Conservation (phyloP, 495 filamentous ascomycete genomes). For the Schizothecium vesticola region DNA sequence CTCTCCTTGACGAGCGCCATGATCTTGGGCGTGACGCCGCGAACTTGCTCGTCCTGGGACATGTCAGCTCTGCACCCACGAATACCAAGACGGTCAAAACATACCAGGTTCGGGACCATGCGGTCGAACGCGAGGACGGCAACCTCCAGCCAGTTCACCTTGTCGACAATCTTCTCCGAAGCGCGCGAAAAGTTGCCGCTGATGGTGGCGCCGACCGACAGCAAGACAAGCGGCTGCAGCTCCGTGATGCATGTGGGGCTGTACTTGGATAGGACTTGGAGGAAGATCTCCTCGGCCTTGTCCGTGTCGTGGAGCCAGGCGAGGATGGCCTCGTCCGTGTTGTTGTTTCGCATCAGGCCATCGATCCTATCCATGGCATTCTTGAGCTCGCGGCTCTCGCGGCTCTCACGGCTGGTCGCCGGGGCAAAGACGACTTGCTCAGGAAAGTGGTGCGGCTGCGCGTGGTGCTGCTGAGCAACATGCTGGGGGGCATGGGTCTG, state of each 20-base stretch:
- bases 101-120: slow-evolving; percentile 43
- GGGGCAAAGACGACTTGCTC: slow-evolving; percentile 30
- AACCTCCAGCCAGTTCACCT: slow-evolving; percentile 72
- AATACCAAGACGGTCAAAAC: slow-evolving; percentile 10
- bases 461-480: slow-evolving; percentile 6
- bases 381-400: slow-evolving; percentile 55
- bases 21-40: slow-evolving; percentile 64
- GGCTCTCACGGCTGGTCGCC: slow-evolving; percentile 30
- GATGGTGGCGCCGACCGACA: slow-evolving; percentile 80
- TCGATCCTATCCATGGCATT: slow-evolving; percentile 60
- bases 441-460: slow-evolving; percentile 14
- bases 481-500: slow-evolving; percentile 28
- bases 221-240: slow-evolving; percentile 69
- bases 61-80: background rate
- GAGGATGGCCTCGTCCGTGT: slow-evolving; percentile 61
- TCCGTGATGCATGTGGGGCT: slow-evolving; percentile 64
- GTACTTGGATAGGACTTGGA: slow-evolving; percentile 69
- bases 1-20: slow-evolving; percentile 68
- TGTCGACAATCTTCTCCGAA: slow-evolving; percentile 46
- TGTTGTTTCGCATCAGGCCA: slow-evolving; percentile 56
- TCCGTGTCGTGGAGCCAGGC: slow-evolving; percentile 80
- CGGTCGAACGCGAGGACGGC: slow-evolving; percentile 51
- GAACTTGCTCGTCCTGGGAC: slow-evolving; percentile 66
- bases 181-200: slow-evolving; percentile 59
- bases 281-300: slow-evolving; percentile 73